Conservation (phyloP, 768 basidiomycete genomes). For the Imleria badia region DNA sequence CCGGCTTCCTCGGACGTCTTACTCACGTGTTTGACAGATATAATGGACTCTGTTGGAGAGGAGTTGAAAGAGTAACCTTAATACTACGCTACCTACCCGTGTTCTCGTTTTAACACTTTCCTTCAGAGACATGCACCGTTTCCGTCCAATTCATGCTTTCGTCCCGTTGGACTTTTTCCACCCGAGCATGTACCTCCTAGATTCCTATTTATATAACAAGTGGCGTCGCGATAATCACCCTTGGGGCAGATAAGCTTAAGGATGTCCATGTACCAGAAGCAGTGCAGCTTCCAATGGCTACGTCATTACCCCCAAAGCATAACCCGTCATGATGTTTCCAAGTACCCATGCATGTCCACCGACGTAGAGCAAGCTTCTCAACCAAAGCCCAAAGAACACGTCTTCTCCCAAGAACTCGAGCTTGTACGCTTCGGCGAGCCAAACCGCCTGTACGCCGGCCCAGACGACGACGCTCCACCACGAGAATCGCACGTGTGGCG, state of each 20-base stretch:
- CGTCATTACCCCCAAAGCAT: constrained; percentile 17
- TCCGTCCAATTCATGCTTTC: constrained; percentile 18
- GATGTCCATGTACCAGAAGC: neutral
- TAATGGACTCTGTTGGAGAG: constrained; percentile 10
- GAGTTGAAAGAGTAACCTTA: constrained; percentile 4
- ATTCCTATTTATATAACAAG: constrained; percentile 18
- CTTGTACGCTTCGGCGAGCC: constrained; percentile 88
- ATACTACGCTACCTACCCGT: constrained; percentile 26
- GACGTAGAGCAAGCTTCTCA: constrained; percentile 72
- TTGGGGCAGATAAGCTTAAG: neutral
- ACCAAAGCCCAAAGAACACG: constrained; percentile 77
- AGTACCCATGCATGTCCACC: constrained; percentile 80
- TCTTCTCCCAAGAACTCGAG: constrained; percentile 83
- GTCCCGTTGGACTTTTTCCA: constrained; percentile 7
- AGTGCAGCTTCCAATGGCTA: neutral
- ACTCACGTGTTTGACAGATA: constrained; percentile 24
- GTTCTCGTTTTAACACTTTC: constrained; percentile 15
- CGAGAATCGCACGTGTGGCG: constrained; percentile 63
- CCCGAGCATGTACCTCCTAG: constrained; percentile 20
- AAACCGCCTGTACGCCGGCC: constrained; percentile 78
- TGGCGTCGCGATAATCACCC: neutral
- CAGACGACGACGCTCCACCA: constrained; percentile 54
- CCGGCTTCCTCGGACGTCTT: neutral
- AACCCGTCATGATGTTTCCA: constrained; percentile 56
- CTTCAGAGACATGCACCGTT: constrained; percentile 10